A percentile compares a stretch with the other conserved stretches of the same genome.
phyloP scores from a whole-genome alignment of 2,329 filamentous ascomycete species.

The Dichotomopilus funicola region DNA sequence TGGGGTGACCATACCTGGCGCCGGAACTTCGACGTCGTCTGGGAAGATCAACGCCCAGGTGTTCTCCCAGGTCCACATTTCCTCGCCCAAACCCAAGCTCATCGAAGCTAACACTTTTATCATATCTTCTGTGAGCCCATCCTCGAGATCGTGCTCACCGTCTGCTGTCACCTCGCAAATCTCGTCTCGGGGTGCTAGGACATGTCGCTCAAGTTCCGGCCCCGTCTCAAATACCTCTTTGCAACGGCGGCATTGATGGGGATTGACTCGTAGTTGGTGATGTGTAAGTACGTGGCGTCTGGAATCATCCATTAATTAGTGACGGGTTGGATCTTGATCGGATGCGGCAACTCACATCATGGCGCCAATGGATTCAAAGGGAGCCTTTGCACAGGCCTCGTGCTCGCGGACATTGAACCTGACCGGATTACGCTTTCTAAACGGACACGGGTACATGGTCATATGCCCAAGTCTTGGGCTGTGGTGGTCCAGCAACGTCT shows the following conservation, averaged over 20 bases:
- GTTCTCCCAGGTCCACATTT: slow-evolving; percentile 16
- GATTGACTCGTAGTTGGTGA: slow-evolving; percentile 4
- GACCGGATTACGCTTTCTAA: slow-evolving; percentile 38
- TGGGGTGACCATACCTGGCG: slow-evolving; percentile 14
- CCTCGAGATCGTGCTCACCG: slow-evolving; percentile 11
- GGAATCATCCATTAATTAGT: slow-evolving; percentile 3
- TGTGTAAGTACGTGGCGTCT: slow-evolving; percentile 18
- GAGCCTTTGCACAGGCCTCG: slow-evolving; percentile 38
- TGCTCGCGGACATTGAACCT: slow-evolving; percentile 42
- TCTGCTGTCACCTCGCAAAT: slow-evolving; percentile 18
- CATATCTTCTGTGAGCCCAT: slow-evolving; percentile 17
- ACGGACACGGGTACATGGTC: slow-evolving; percentile 32
- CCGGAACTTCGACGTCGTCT: slow-evolving; percentile 10
- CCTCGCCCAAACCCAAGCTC: neutral
- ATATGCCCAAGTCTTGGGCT: neutral
- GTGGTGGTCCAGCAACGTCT: slow-evolving; percentile 5
- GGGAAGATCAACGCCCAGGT: slow-evolving; percentile 21
- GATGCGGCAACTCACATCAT: slow-evolving; percentile 28
- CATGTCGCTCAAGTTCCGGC: slow-evolving; percentile 8
- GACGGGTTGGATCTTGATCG: no score
- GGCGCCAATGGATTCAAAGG: slow-evolving; percentile 37
- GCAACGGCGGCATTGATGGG: slow-evolving; percentile 19
- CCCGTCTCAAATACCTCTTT: slow-evolving; percentile 10
- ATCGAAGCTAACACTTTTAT: neutral
- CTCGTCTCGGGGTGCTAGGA: slow-evolving; percentile 19